Evolutionary conservation across 352 stramenopile genomes (phyloP), one percentile per base, ranked within the genome.

Genomic region (Phytophthora nicotianae): DNA sequence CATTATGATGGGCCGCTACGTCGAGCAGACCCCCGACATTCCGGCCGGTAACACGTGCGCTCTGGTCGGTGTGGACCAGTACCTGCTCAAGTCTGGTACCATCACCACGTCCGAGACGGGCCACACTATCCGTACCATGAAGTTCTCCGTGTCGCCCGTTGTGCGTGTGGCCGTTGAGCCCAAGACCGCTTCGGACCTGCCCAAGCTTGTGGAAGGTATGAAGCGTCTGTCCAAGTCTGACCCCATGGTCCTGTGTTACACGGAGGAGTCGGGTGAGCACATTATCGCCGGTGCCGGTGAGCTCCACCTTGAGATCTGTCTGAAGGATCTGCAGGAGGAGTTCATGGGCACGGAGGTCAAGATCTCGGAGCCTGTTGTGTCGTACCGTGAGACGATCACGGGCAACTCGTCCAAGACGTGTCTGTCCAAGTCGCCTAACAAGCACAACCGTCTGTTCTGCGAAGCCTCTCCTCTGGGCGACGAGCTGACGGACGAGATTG

Each of bases 241-340:
- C 90, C 98, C 97, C 32, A 99, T 99, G 97, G 98, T 99, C 68
- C 86, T 99, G 62, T 99, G 97, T 83, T 99, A 99, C 89, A 99
- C 97, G 21, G 97, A 99, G 70, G 98, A 99, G 82, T 98, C 96
- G 47, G 98, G 98, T 66, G 98, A 99, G 81, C 97, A 99, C 89
- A 99, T 99, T 83, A 99, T 99, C 73, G 97, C 97, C 65, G 97
- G 97, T 75, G 97, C 96, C 50, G 98, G 98, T 83, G 98, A 99
- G 84, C 90, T 99, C 17, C 97, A 99, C 83, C 81, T 99, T 58
- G 97, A 99, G 81, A 99, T 99, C 80, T 99, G 97, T 75, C 80
- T 99, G 50, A 99, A 99, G 89, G 97, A 99, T 98, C 93, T 99
- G 56, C 96, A 99, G 78, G 96, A 99, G 69, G 97, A 99, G 78